A percentile compares a stretch with the other conserved stretches of the same genome.
Conservation (phyloP, 2,329 filamentous ascomycete genomes). For the Madurella mycetomatis region DNA sequence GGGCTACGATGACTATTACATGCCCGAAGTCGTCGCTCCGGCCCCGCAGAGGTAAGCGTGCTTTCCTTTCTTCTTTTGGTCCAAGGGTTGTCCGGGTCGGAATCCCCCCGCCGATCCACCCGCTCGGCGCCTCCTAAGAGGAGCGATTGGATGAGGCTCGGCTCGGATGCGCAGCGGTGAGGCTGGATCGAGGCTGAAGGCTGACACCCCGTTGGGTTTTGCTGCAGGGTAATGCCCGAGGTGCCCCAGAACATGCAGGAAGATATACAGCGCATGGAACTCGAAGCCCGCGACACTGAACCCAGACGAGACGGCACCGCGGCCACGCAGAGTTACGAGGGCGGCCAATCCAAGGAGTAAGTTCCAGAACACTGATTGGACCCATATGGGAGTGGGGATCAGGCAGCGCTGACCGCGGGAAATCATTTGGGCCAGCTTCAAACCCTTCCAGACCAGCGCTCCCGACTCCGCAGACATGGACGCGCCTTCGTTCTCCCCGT, state of each 20-base stretch:
- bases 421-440: slow-evolving; percentile 31
- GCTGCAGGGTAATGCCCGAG: slow-evolving; percentile 80
- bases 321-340: slow-evolving; percentile 9
- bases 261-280: slow-evolving; percentile 84
- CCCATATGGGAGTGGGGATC: slow-evolving; percentile 12
- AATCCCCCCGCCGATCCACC: slow-evolving; percentile 10
- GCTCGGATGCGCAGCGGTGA: slow-evolving; percentile 1
- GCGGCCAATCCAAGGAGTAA: slow-evolving; percentile 26
- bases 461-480: slow-evolving; percentile 43
- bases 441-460: slow-evolving; percentile 39
- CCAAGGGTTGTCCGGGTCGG: not conserved
- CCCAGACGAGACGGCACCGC: slow-evolving; percentile 29
- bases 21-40: slow-evolving; percentile 57
- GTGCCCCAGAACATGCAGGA: slow-evolving; percentile 96
- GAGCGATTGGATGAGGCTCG: slow-evolving; percentile 17
- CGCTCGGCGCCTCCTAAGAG: slow-evolving; percentile 3
- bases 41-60: slow-evolving; percentile 52
- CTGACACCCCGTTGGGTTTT: slow-evolving; percentile 37
- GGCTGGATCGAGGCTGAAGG: slow-evolving; percentile 17
- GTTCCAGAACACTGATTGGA: slow-evolving; percentile 16
- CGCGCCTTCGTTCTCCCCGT: slow-evolving; percentile 81
- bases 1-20: slow-evolving; percentile 56
- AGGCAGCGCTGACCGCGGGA: slow-evolving; percentile 15
- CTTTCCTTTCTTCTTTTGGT: not conserved
- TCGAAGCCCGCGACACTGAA: slow-evolving; percentile 60